Base-by-base conservation (phyloP, 75 land plant species). In the Pinus albicaulis region DNA sequence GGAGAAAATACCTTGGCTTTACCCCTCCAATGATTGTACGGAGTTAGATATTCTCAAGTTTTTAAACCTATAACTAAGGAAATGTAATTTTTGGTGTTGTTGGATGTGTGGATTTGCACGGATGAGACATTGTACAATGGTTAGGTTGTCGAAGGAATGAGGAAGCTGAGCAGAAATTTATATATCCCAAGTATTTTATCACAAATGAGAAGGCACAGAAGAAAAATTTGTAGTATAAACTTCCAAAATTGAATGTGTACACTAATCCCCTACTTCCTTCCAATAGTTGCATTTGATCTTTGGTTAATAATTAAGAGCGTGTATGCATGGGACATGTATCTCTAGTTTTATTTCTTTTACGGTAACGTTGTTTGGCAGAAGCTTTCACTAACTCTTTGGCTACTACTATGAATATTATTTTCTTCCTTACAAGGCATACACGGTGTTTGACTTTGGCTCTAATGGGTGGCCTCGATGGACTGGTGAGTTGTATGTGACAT, bases 91-190 rank as follows among this genome's bases (percentile, higher is more conserved):
- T 14, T 28, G 26, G 44, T 20, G 34, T 17, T 80, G 57, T 26
- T 56, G 34, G 14, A 65, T 31, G 34, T 22, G 52, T 12, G 68
- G 19, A 15, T 20, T 26, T 73, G 62, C 72, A 28, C 80, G 93
- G 93, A 91, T 84, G 93, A 91, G 28, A 91, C 93, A 76, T 64
- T 89, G 34, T 28, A 73, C 76, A 88, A 88, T 76, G 92, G 88
- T 55, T 76, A 90, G 56, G 88, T 90, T 59, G 92, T 88, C 52
- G 92, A 90, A 60, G 92, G 92, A 34, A 86, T 90, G n/a, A n/a
- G n/a, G 91, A 90, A 90, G 76, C 71, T 90, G 17, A 84, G 78
- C 53, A 90, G 90, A 74, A 91, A 91, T n/a, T 41, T 90, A 83
- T 72, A 88, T 90, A 53, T 90, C 93, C 16, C 91, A n/a, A 89